Conservation (phyloP, 2,329 filamentous ascomycete species). For the Chrysoporthe deuterocubensis region DNA sequence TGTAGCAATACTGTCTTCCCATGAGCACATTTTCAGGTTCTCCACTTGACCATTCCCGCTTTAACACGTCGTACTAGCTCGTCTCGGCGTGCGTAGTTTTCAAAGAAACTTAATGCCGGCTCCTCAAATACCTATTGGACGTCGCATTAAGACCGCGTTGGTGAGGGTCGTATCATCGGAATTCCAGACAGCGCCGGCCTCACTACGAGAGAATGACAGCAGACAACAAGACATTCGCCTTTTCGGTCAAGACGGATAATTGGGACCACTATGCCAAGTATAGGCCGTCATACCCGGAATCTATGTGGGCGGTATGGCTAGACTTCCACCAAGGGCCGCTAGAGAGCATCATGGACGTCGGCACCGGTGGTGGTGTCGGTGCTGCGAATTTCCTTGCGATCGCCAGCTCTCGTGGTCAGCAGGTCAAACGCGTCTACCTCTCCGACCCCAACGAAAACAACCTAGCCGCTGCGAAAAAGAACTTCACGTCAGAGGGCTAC, state of each 20-base stretch:
- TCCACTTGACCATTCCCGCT: not conserved
- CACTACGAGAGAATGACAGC: conserved; percentile 1
- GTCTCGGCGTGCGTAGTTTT: not conserved
- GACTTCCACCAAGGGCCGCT: conserved; percentile 22
- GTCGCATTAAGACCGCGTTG: not conserved
- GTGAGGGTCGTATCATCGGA: not conserved
- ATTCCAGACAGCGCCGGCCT: not conserved
- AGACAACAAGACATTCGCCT: conserved; percentile 13
- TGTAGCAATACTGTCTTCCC: conserved; percentile 7
- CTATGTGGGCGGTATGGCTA: conserved; percentile 23
- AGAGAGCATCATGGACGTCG: conserved; percentile 20
- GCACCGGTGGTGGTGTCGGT: conserved; percentile 25
- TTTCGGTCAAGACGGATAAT: conserved; percentile 19
- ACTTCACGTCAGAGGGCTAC: conserved; percentile 2
- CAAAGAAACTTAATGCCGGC: not conserved
- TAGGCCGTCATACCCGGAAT: conserved; percentile 24
- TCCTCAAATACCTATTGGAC: not conserved
- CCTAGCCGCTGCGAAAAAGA: conserved; percentile 11
- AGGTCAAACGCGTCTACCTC: conserved; percentile 20
- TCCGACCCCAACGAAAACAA: conserved; percentile 26
- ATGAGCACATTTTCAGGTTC: not conserved
- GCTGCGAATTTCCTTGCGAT: conserved; percentile 18
- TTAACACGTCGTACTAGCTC: not conserved
- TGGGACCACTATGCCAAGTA: conserved; percentile 26
- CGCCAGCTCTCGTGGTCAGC: conserved; percentile 3